Evolutionary conservation across 306 rosid species (phyloP), one percentile per base, ranked within the genome.

Genomic region (Lupinus albus): DNA sequence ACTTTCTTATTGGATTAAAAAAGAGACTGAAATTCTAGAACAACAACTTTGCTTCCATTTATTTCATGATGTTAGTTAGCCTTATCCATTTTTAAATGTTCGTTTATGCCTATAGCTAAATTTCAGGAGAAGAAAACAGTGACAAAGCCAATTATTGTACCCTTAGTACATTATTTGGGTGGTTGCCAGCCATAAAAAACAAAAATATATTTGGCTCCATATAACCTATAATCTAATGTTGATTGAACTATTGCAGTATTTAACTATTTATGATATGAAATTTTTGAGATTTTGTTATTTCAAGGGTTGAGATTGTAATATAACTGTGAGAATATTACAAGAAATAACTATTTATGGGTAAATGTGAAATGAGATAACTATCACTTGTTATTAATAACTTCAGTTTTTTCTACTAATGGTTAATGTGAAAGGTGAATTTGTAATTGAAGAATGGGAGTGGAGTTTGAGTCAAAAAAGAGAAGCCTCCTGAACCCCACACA

Each of bases 381-480:
- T 38, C 12, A 38, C 12, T 38, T 38, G 28, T 25, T 25, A 25
- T 25, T 41, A 25, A 25, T 25, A 1, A 25, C 28, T 4, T 10
- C 46, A 41, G 3, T 41, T 41, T 41, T 10, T 11, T 25, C 2
- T 25, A 25, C 28, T 25, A 25, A 11, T 10, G 11, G 13, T 41
- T 41, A 11, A 11, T 41, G 13, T 41, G 3, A 4, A 41, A 41
- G 28, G 49, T 12, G 15, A 15, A 44, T 15, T 44, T 44, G 49
- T 12, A 44, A 25, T 25, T 25, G 28, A 25, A 25, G 49, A 13
- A 5, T 41, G 13, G 5, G 11, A 41, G 46, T 3, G 13, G 46
- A 10, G 8, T 55, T 53, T 30, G 52, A 59, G 80, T 76, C 81
- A 78, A 76, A 70, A 44, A 67, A 8, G 28, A 25, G 61, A 13